These are phyloP conservation scores for Macrotyloma uniflorum DNA, from an alignment of 306 rosid genomes.

Conservation along the genomic window DNA sequence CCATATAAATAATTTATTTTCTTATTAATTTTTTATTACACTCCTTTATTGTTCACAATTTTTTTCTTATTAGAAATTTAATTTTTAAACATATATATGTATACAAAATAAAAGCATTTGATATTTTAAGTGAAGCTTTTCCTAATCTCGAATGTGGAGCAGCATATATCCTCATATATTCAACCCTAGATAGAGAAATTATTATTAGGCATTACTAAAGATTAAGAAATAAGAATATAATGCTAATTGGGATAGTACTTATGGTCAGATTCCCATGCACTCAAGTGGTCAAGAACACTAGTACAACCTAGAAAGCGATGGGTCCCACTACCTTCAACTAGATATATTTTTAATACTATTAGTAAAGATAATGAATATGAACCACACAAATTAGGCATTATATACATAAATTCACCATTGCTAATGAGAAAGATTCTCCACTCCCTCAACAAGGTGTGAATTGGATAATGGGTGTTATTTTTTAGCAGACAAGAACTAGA, in stretches of 20 bases:
- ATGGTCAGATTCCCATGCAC: not conserved
- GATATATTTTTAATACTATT: not conserved
- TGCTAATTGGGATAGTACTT: not conserved
- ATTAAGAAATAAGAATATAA: not conserved
- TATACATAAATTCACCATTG: not conserved
- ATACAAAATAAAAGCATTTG: too few species aligned
- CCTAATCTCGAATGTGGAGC: too few species aligned
- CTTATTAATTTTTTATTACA: too few species aligned
- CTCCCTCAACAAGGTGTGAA: not conserved
- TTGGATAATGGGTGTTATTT: not conserved
- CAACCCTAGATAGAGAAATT: not conserved
- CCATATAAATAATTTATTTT: too few species aligned
- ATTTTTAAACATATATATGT: too few species aligned
- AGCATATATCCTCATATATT: not conserved
- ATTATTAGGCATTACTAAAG: not conserved
- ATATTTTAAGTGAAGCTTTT: too few species aligned
- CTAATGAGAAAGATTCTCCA: not conserved
- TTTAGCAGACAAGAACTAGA: not conserved
- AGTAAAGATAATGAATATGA: not conserved
- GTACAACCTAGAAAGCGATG: constrained; percentile 1
- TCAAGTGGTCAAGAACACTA: not conserved
- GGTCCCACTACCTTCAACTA: constrained; percentile 9
- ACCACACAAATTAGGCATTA: constrained; percentile 23
- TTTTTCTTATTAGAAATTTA: too few species aligned
- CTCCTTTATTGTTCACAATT: too few species aligned